Evolutionary conservation across 306 rosid species (phyloP).

Genomic region (Prunus kanzakura): DNA sequence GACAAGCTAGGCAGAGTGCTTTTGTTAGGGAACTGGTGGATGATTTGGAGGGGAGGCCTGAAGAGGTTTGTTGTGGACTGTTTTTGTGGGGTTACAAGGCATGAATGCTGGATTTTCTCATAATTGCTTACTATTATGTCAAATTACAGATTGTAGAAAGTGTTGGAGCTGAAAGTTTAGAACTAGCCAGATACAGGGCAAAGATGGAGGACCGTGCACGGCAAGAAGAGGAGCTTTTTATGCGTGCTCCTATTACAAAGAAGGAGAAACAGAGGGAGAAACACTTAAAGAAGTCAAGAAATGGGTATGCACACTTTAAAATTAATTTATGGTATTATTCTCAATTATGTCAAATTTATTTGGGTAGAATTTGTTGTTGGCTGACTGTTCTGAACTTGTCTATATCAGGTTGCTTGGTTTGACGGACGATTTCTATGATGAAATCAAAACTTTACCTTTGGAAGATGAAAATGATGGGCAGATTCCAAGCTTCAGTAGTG

Average conservation of each 20-base stretch:
- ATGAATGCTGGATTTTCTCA: slow-evolving; percentile 11
- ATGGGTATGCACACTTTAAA: slow-evolving; percentile 50
- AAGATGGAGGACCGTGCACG: slow-evolving; percentile 66
- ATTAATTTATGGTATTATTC: not conserved
- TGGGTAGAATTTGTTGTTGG: slow-evolving; percentile 4
- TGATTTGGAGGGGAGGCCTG: slow-evolving; percentile 77
- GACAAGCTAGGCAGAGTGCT: slow-evolving; percentile 56
- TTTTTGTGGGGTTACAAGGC: slow-evolving; percentile 15
- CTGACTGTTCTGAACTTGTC: slow-evolving; percentile 19
- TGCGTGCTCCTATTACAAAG: slow-evolving; percentile 71
- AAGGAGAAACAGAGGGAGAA: slow-evolving; percentile 72
- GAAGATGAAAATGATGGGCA: slow-evolving; percentile 48
- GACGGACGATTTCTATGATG: slow-evolving; percentile 76
- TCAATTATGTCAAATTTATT: not conserved
- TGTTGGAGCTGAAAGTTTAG: slow-evolving; percentile 60
- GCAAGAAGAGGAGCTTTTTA: slow-evolving; percentile 77
- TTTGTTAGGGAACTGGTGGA: slow-evolving; percentile 58
- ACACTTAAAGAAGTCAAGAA: slow-evolving; percentile 67
- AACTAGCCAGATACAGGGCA: slow-evolving; percentile 50
- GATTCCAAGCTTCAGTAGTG: slow-evolving; percentile 27
- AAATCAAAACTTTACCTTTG: slow-evolving; percentile 62
- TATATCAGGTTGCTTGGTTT: slow-evolving; percentile 71
- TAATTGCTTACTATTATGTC: slow-evolving; percentile 26
- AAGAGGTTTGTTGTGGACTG: slow-evolving; percentile 56
- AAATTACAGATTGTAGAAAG: slow-evolving; percentile 56